Evolutionary conservation across 352 stramenopile species (phyloP), one percentile per base, ranked within the genome.

Genomic region (Phytophthora macrochlamydospora): DNA sequence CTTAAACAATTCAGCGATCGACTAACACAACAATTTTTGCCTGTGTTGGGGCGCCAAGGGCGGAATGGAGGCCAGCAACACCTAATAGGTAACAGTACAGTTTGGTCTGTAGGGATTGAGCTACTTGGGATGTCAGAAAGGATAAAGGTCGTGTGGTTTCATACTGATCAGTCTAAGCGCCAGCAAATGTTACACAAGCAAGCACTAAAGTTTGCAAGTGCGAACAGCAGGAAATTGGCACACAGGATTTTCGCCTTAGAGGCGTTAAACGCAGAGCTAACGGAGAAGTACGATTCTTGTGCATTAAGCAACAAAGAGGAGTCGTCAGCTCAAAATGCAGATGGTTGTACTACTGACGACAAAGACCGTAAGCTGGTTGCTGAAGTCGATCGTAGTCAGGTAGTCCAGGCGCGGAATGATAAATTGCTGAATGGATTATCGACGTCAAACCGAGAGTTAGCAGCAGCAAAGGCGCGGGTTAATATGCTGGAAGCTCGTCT

Each of bases 121-220:
- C 42, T 91, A 2, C 75, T 78, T 38, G 76, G 67, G 1, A 54
- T 89, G 28, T 65, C 71, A 8, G 80, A 91, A 62, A 78, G 76
- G 42, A 74, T 89, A 1, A 76, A 78, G 32, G 58, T 82, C 2
- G 76, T 79, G 3, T 88, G 78, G 78, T 61, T 62, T 24, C 59
- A 73, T 11, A 71, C 77, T 50, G 82, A 86, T 14, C 78, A 89
- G 31, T 73, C 74, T 40, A 79, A 86, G 51, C 79, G 75, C 0
- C 66, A 83, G 14, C 62, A 73, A 31, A 38, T 86, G 40, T 51
- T 79, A n/a, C 56, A 69, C 9, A 30, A 30, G 11, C 67, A 59
- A 44, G 46, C 45, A n/a, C 24, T 65, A 33, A 53, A 71, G 52
- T 51, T 48, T 42, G 8, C 57, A 42, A 45, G 32, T 35, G 44